These are phyloP conservation scores for Colletotrichum sp. DNA, from an alignment of 2,329 filamentous ascomycete species.

Conservation along the genomic window DNA sequence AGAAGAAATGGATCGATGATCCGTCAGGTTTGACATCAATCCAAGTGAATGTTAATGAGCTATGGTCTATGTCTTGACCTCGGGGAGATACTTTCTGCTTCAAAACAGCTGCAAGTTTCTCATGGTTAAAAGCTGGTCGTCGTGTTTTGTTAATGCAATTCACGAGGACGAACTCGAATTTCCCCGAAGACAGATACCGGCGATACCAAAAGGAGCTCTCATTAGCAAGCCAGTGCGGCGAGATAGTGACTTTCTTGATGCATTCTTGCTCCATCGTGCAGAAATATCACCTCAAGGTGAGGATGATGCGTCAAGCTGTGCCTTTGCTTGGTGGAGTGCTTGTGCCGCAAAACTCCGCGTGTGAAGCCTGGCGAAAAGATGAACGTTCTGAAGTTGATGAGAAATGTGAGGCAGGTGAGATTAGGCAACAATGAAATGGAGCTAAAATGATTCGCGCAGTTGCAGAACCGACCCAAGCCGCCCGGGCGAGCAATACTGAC, in stretches of 20 bases:
- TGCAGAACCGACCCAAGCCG: neutral
- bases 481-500: neutral
- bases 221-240: conserved; percentile 26
- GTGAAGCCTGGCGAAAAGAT: neutral
- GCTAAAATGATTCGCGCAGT: neutral
- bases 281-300: neutral
- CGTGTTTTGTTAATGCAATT: conserved; percentile 18
- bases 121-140: conserved; percentile 27
- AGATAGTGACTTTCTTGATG: conserved; percentile 10
- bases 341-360: neutral
- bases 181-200: neutral
- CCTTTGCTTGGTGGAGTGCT: neutral
- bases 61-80: neutral
- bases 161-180: conserved; percentile 27
- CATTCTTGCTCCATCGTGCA: neutral
- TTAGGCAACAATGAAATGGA: neutral
- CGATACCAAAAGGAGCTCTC: conserved; percentile 31
- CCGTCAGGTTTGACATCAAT: conserved; percentile 22
- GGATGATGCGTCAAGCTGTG: neutral
- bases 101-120: conserved; percentile 23
- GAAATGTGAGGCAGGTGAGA: neutral
- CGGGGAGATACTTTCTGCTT: too few relatives aligned
- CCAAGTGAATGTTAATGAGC: conserved; percentile 26
- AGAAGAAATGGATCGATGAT: conserved; percentile 24
- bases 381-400: neutral